phyloP scores from a whole-genome alignment of 768 basidiomycete species.

The Ramaria rubella region DNA sequence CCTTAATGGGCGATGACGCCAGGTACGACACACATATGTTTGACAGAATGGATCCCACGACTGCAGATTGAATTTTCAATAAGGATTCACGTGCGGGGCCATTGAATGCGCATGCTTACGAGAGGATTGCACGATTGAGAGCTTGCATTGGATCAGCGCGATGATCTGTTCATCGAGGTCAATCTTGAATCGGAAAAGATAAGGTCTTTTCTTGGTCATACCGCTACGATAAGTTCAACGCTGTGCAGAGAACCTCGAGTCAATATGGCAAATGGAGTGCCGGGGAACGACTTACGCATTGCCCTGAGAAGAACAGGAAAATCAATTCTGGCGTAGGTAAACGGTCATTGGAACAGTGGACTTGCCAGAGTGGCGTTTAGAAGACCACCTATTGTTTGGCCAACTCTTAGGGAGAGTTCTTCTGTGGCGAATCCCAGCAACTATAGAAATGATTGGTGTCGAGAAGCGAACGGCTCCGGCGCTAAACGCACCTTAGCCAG shows the following conservation, averaged over 20 bases:
- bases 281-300: slow-evolving; percentile 20
- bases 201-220: slow-evolving; percentile 37
- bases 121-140: slow-evolving; percentile 74
- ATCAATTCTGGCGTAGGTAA: slow-evolving; percentile 1
- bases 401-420: slow-evolving; percentile 73
- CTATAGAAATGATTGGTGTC: slow-evolving; percentile 27
- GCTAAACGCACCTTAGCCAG: slow-evolving; percentile 57
- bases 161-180: slow-evolving; percentile 46
- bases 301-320: slow-evolving; percentile 16
- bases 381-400: slow-evolving; percentile 76
- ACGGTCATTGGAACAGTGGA: slow-evolving; percentile 9
- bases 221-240: slow-evolving; percentile 64
- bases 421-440: slow-evolving; percentile 82
- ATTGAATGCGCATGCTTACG: slow-evolving; percentile 39
- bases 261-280: background rate
- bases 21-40: slow-evolving; percentile 47
- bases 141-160: slow-evolving; percentile 75
- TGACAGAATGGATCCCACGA: slow-evolving; percentile 77
- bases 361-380: slow-evolving; percentile 76
- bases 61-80: slow-evolving; percentile 28
- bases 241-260: slow-evolving; percentile 20
- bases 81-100: slow-evolving; percentile 8
- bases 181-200: background rate
- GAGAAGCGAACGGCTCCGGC: background rate
- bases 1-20: slow-evolving; percentile 19